phyloP scores from a whole-genome alignment of 768 basidiomycete genomes.

The Rhizopogon rudus region DNA sequence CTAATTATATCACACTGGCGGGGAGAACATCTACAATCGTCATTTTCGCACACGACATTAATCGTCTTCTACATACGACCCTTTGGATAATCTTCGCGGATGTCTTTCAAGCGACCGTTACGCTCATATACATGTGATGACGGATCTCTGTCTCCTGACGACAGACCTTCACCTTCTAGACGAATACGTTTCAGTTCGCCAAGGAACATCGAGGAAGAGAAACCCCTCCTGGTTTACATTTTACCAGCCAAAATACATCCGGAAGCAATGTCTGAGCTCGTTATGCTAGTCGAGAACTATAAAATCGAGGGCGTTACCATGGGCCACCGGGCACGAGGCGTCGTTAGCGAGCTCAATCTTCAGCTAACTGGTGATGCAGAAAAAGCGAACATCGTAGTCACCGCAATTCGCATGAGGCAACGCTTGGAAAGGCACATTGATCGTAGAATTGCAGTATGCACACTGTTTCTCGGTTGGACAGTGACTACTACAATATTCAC shows the following conservation, averaged over 20 bases:
- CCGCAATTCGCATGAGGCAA: slow-evolving; percentile 58
- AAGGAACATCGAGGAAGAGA: slow-evolving; percentile 3
- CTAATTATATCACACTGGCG: too few relatives aligned
- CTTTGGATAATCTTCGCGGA: background rate
- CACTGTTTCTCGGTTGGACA: background rate
- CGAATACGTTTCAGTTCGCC: slow-evolving; percentile 7
- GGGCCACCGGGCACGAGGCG: background rate
- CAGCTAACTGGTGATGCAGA: slow-evolving; percentile 34
- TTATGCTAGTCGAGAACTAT: slow-evolving; percentile 19
- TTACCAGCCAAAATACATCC: slow-evolving; percentile 27
- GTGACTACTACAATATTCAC: slow-evolving; percentile 4
- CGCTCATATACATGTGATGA: background rate
- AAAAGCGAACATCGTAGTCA: slow-evolving; percentile 63
- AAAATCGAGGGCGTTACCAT: background rate
- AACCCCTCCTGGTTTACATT: slow-evolving; percentile 21
- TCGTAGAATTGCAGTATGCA: slow-evolving; percentile 61
- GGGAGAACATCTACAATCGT: background rate
- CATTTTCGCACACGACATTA: background rate
- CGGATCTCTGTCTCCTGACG: background rate
- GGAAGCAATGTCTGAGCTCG: slow-evolving; percentile 16
- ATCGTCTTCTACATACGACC: background rate
- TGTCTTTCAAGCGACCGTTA: background rate
- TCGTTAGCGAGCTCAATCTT: slow-evolving; percentile 12
- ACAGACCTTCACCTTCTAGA: slow-evolving; percentile 11
- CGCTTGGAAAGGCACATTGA: slow-evolving; percentile 67